phyloP scores from a whole-genome alignment of 768 basidiomycete species.

The Lactarius deliciosus region DNA sequence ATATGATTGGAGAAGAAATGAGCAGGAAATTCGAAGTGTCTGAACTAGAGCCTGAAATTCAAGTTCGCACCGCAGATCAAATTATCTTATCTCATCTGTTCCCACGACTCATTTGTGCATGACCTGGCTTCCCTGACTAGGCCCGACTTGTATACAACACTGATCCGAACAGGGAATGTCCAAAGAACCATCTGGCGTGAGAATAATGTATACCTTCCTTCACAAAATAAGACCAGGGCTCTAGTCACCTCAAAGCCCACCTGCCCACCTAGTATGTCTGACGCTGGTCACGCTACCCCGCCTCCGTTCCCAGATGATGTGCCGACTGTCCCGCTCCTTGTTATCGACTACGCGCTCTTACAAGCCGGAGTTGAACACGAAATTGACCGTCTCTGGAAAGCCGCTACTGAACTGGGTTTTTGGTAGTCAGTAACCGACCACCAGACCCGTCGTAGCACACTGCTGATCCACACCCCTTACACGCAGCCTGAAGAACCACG shows the following conservation, averaged over 20 bases:
- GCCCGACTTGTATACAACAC: too few relatives aligned
- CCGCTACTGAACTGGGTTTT: slow-evolving; percentile 50
- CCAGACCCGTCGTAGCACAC: neutral
- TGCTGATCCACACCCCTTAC: neutral
- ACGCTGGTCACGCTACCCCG: slow-evolving; percentile 30
- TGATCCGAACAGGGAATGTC: too few relatives aligned
- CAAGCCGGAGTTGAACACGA: slow-evolving; percentile 39
- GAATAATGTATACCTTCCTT: neutral
- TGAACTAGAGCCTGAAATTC: too few relatives aligned
- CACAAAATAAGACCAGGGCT: neutral
- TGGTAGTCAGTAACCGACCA: slow-evolving; percentile 47
- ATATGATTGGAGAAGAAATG: too few relatives aligned
- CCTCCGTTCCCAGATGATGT: slow-evolving; percentile 49
- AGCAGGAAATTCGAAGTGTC: too few relatives aligned
- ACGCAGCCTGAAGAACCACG: slow-evolving; percentile 45
- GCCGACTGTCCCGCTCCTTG: slow-evolving; percentile 45
- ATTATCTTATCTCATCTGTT: too few relatives aligned
- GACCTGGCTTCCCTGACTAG: too few relatives aligned
- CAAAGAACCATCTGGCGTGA: too few relatives aligned
- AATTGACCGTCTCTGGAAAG: slow-evolving; percentile 46
- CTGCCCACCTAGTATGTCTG: slow-evolving; percentile 35
- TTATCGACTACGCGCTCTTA: slow-evolving; percentile 47
- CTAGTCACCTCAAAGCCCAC: too few relatives aligned
- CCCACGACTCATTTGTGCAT: too few relatives aligned
- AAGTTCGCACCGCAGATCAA: too few relatives aligned